A percentile compares a stretch with the other conserved stretches of the same genome.
phyloP scores from a whole-genome alignment of 192 early-diverging fungal species.

The Umbelopsis vinacea region DNA sequence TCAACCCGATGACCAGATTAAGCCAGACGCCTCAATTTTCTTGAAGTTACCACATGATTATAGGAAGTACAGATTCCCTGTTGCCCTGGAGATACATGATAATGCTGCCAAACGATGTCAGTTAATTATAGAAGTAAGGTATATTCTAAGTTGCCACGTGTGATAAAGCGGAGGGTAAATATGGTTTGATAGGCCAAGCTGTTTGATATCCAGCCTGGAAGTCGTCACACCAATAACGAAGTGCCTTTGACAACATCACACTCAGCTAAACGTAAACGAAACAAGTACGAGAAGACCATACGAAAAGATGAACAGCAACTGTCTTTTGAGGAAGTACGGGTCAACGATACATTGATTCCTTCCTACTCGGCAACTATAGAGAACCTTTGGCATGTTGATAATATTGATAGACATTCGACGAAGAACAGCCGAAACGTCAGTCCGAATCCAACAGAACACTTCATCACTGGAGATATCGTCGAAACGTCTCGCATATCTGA shows the following conservation, averaged over 20 bases:
- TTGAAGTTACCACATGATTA: neutral
- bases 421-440: too few species aligned
- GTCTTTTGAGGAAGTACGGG: neutral
- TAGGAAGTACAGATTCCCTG: neutral
- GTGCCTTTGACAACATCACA: too few species aligned
- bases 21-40: neutral
- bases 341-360: neutral
- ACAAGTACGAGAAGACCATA: neutral
- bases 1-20: too few species aligned
- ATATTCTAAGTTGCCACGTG: neutral
- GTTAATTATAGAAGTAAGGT: slow-evolving; percentile 18
- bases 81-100: neutral
- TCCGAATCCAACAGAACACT: too few species aligned
- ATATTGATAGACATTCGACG: too few species aligned
- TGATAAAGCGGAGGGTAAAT: slow-evolving; percentile 15
- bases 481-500: too few species aligned
- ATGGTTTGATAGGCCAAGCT: slow-evolving; percentile 5
- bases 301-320: neutral
- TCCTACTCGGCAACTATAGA: too few species aligned
- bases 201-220: neutral
- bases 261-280: neutral
- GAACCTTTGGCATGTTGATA: too few species aligned
- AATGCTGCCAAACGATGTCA: neutral
- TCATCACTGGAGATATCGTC: too few species aligned
- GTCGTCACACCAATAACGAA: neutral